Percentiles rank a stretch among this genome's conserved stretches.
phyloP scores from a whole-genome alignment of 345 rosid species.

The Eucalyptus pauciflora region DNA sequence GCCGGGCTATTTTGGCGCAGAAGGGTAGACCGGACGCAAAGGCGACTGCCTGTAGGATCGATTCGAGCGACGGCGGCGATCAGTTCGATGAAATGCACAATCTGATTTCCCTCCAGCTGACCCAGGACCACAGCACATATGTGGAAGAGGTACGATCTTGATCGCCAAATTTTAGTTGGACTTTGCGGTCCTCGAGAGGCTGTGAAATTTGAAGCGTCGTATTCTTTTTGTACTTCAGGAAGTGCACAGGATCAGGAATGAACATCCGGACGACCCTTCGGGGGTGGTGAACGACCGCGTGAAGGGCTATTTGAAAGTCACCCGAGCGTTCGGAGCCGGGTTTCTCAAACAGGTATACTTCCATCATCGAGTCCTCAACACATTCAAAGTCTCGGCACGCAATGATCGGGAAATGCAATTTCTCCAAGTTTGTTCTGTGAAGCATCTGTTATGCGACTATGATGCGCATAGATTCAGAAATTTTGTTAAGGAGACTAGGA shows the following conservation, averaged over 20 bases:
- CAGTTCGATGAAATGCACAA: conserved; percentile 17
- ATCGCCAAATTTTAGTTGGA: not conserved
- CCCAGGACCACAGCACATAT: conserved; percentile 76
- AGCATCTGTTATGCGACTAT: not conserved
- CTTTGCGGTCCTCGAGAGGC: not conserved
- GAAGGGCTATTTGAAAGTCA: conserved; percentile 86
- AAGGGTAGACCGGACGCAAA: conserved; percentile 21
- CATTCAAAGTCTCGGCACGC: not conserved
- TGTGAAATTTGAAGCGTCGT: not conserved
- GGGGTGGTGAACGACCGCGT: conserved; percentile 76
- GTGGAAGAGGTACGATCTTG: conserved; percentile 47
- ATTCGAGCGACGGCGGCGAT: conserved; percentile 6
- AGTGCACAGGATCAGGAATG: conserved; percentile 62
- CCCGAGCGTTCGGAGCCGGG: conserved; percentile 94
- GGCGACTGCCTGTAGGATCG: not conserved
- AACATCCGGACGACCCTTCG: conserved; percentile 71
- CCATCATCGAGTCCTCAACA: not conserved
- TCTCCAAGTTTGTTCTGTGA: not conserved
- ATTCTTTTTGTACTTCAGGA: conserved; percentile 31
- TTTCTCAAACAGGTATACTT: conserved; percentile 77
- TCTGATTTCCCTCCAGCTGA: conserved; percentile 63
- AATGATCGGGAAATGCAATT: not conserved
- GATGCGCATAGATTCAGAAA: not conserved
- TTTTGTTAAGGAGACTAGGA: not conserved
- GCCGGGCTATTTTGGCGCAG: conserved; percentile 66